Evolutionary conservation across 441 rosid species (phyloP), one percentile per base, ranked within the genome.

Genomic region (Bruguiera hainesii): DNA sequence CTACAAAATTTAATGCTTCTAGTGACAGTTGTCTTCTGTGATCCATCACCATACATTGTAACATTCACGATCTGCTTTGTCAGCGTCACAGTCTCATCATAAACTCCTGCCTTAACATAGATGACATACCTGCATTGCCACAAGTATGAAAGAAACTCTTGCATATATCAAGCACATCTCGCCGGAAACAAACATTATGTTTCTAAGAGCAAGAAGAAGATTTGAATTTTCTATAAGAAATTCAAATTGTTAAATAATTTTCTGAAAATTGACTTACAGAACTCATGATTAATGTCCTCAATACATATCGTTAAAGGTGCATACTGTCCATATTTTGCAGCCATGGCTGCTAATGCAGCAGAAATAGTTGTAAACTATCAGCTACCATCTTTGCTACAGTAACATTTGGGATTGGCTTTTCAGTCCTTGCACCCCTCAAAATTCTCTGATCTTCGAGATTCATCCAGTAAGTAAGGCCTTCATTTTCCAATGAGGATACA

Each of bases 1-100:
- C 92, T 0, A 61, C 79, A 31, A 52, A 61, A 70, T 84, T 87
- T 72, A 82, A 82, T 88, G 69, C 51, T 80, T 10, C 93, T 93
- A 1, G 90, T 82, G 56, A 89, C 65, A 26, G 88, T 72, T 2
- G 78, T 72, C 80, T 89, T 92, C 51, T 84, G 87, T 23, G 96
- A 89, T 64, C 96, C 98, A 63, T 89, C 96, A 6, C 98, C 98
- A n/a, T 75, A 80, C 67, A 92, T 76, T 21, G 93, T 85, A 39
- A 89, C 52, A 65, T 89, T 92, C 1, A 50, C 79, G 80, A 79
- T 87, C 61, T 75, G 71, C 77, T 85, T 85, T 15, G 80, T 72
- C 50, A 91, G 74, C 6, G 55, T 74, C 56, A 89, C 90, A 16
- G 49, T 55, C 76, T 91, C 95, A 0, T 86, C 89, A 33, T 88